Evolutionary conservation across 768 basidiomycete species (phyloP), one percentile per base, ranked within the genome.

Genomic region (Nidularia pulvinata): DNA sequence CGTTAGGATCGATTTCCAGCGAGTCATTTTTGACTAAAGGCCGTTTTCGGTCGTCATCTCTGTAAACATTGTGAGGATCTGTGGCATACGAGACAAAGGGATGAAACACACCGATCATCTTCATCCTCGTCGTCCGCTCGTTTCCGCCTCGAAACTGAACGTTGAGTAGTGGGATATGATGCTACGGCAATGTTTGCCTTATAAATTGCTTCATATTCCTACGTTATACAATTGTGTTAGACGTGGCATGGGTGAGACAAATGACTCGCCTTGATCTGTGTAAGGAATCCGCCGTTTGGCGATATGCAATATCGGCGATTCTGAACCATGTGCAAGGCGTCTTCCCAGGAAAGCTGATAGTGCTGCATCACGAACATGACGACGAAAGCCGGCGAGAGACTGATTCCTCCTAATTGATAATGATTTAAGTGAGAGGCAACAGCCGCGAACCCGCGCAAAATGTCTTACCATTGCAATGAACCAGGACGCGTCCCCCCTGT

Each of bases 151-250:
- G 79, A 68, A 1, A 77, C 77, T 6, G 74, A 65, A 50, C 78
- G 74, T 50, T 78, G 74, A 49, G 68, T 71, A 11, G 66, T 57
- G 0, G 85, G 85, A 61, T 81, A 88, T 2, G 74, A 69, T 4
- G 84, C 83, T 33, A 93, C 78, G 0, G 90, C 89, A 22, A 83
- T 74, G 52, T 75, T 83, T 7, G 94, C 94, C 61, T 83, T 86
- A 66, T 95, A 92, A 64, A 96, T 96, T 4, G 93, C 90, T 69
- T 95, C 92, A 59, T 95, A 96, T 74, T 95, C 94, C 93, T 95
- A 60, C 7, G n/a, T n/a, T 9, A 39, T 39, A 39, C 37, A 39
- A 39, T 9, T 9, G 37, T 39, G 37, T 39, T 39, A 42, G 22
- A 33, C 30, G 33, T 16, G 32, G 11, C 3, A 22, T 34, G 43